Percentiles rank a stretch among this genome's conserved stretches.
These are phyloP conservation scores for Aquilaria yunnanensis DNA, from an alignment of 345 rosid species.

Conservation along the genomic window DNA sequence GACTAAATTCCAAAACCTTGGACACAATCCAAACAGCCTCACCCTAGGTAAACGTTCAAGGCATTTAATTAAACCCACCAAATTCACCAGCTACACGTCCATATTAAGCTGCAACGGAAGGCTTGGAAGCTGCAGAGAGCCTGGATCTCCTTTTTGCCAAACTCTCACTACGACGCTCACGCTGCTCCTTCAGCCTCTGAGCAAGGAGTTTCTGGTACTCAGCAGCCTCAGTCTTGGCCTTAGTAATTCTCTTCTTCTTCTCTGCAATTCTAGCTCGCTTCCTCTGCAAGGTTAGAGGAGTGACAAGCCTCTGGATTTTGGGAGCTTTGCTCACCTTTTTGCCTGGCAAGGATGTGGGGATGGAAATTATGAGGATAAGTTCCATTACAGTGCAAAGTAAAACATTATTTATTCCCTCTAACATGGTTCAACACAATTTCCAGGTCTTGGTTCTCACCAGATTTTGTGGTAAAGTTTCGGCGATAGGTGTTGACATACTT, in stretches of 20 bases:
- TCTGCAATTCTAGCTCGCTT: slow-evolving; percentile 71
- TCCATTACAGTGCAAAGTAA: not conserved
- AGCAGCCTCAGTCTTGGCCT: slow-evolving; percentile 88
- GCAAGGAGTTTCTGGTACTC: slow-evolving; percentile 91
- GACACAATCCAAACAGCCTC: no score
- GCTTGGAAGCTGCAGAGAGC: slow-evolving; percentile 76
- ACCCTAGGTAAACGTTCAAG: no score
- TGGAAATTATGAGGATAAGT: no score
- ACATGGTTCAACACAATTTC: not conserved
- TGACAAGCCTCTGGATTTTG: slow-evolving; percentile 84
- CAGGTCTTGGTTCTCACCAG: slow-evolving; percentile 28
- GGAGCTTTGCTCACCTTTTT: slow-evolving; percentile 87
- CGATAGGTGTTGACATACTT: slow-evolving; percentile 89
- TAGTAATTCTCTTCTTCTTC: slow-evolving; percentile 80
- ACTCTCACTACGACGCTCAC: slow-evolving; percentile 84
- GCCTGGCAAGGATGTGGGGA: slow-evolving; percentile 28
- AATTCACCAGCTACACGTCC: not conserved
- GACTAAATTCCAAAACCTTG: no score
- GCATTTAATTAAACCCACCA: not conserved
- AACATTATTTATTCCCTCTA: not conserved
- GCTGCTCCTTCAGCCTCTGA: slow-evolving; percentile 75
- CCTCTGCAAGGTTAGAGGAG: slow-evolving; percentile 87
- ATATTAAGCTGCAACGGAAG: slow-evolving; percentile 47
- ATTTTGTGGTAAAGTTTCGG: slow-evolving; percentile 61
- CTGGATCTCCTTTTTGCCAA: slow-evolving; percentile 86